Evolutionary conservation across 805 yeast species (phyloP).

Genomic region (Novakomyces olei): DNA sequence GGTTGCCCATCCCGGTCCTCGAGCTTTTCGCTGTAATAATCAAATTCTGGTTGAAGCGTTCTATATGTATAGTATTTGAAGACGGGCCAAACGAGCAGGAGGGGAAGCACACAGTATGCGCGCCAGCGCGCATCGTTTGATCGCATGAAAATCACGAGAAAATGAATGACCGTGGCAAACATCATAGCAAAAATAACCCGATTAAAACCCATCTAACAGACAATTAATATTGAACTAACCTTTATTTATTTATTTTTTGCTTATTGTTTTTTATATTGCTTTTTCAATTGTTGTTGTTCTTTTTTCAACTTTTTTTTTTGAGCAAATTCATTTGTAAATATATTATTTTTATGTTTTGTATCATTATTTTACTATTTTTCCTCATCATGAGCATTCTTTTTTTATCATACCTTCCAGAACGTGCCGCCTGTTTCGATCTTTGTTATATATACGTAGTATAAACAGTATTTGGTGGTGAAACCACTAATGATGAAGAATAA

Average conservation of each 20-base stretch:
- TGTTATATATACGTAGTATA: no score
- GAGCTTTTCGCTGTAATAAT: background rate
- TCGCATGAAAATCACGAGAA: slow-evolving; percentile 19
- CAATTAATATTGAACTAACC: slow-evolving; percentile 15
- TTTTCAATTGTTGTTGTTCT: no score
- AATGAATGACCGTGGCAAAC: slow-evolving; percentile 18
- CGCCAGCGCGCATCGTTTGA: slow-evolving; percentile 11
- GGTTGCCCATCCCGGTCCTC: background rate
- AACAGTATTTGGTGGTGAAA: no score
- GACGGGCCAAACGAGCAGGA: background rate
- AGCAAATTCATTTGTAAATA: no score
- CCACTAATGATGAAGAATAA: slow-evolving; percentile 14
- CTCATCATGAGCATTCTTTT: no score
- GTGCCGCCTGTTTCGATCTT: no score
- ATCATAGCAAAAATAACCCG: slow-evolving; percentile 15
- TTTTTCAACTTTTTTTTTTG: no score
- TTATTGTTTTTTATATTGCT: no score
- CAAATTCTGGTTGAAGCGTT: background rate
- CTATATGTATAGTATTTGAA: background rate
- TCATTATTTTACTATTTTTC: no score
- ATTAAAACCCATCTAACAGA: slow-evolving; percentile 17
- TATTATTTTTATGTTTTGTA: no score
- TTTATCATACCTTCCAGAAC: no score
- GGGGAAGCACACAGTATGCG: slow-evolving; percentile 1
- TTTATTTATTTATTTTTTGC: no score